Evolutionary conservation across 2,329 filamentous ascomycete genomes (phyloP), one percentile per base, ranked within the genome.

Genomic region (Xylariaceae sp.): DNA sequence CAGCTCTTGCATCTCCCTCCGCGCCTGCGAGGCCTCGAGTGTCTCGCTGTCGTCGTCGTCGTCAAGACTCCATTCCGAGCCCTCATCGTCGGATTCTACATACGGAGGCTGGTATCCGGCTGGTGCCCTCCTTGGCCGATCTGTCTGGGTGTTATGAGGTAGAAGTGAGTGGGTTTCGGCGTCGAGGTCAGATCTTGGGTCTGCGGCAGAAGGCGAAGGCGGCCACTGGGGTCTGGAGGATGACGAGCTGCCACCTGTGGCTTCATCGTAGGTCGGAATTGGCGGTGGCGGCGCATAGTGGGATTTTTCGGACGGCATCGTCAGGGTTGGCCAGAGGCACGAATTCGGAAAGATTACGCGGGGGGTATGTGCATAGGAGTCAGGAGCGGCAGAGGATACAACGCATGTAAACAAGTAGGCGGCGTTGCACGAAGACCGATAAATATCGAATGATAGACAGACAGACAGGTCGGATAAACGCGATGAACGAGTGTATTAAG

Each of bases 1-100:
- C 80, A 96, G 85, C 79, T 97, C 88, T 66, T 95, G 84, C 75
- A 97, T 87, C 71, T 94, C 89, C 60, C 87, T 81, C 57, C 89
- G 84, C 62, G 94, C 79, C 57, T 85, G 83, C 31, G 82, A 83
- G 45, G 74, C 74, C 47, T 69, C 66, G 38, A 74, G 74, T 18
- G 70, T 73, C 28, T 76, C 73, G 72, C 75, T 74, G 61, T 68
- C 73, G 62, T 70, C 75, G 19, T 64, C 63, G 19, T 64, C 63
- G 2, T 64, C 63, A 33, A 68, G 61, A 19, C 69, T 69, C 73
- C 78, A 71, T 65, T 79, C 70, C 71, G 82, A 75, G 22, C 76
- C 66, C 59, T 77, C 77, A 53, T 77, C 79, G 57, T 92, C 87
- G 55, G 63, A 64, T 49, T 69, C 66, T 56, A 93, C 91, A 1